phyloP scores from a whole-genome alignment of 345 rosid genomes.

The Melastoma malabathricum region DNA sequence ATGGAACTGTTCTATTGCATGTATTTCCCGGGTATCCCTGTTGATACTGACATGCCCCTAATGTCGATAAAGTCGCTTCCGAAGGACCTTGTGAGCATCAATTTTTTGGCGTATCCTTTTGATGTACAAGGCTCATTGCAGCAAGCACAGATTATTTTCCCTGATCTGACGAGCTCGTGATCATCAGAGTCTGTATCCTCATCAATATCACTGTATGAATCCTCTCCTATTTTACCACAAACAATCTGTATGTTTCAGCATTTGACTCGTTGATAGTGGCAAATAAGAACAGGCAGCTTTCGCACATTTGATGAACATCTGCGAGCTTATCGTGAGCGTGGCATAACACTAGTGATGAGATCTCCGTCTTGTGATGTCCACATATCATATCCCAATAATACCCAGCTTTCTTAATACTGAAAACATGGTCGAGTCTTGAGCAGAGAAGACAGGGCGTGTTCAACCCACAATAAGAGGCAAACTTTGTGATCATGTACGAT shows the following conservation, averaged over 20 bases:
- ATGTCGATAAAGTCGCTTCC: constrained; percentile 17
- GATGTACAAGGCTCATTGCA: constrained; percentile 46
- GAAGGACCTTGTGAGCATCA: constrained; percentile 17
- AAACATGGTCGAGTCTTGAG: constrained; percentile 76
- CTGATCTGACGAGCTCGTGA: constrained; percentile 9
- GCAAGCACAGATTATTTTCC: constrained; percentile 40
- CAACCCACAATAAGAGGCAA: constrained; percentile 42
- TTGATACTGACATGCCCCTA: constrained; percentile 12
- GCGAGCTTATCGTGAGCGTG: constrained; percentile 68
- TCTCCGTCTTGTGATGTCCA: constrained; percentile 61
- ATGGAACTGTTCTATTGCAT: constrained; percentile 9
- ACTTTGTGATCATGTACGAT: constrained; percentile 51
- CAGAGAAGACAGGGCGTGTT: constrained; percentile 71
- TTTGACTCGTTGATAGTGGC: constrained; percentile 62
- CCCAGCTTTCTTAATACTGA: constrained; percentile 33
- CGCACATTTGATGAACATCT: constrained; percentile 70
- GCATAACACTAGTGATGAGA: constrained; percentile 72
- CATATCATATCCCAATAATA: constrained; percentile 66
- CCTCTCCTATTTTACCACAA: constrained; percentile 72
- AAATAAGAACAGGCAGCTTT: constrained; percentile 66
- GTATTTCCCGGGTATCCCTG: constrained; percentile 10
- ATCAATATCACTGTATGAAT: constrained; percentile 21
- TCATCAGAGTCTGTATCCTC: constrained; percentile 17
- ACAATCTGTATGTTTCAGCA: constrained; percentile 68
- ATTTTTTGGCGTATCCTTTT: constrained; percentile 17